These are phyloP conservation scores for Coniochaeta sp. DNA, from an alignment of 2,329 filamentous ascomycete genomes.

Conservation along the genomic window DNA sequence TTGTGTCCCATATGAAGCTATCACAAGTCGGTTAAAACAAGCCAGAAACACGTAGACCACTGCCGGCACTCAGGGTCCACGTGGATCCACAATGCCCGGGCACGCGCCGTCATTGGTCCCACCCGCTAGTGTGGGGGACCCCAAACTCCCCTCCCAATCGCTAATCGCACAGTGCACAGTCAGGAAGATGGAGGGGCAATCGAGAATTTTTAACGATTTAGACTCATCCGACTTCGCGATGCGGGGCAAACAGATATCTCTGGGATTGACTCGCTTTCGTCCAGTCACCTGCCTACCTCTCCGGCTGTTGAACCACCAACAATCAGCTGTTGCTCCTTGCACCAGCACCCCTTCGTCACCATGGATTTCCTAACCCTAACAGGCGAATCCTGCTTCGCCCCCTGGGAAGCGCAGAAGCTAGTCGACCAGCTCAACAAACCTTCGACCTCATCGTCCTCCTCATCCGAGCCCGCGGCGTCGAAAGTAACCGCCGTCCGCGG, in stretches of 20 bases:
- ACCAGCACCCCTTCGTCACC: slow-evolving; percentile 4
- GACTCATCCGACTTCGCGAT: background rate
- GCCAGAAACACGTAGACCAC: too few relatives aligned
- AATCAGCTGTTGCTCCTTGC: background rate
- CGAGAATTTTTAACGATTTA: background rate
- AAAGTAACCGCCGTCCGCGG: slow-evolving; percentile 43
- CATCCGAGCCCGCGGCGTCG: slow-evolving; percentile 25
- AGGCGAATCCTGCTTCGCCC: slow-evolving; percentile 41
- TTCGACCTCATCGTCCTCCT: too few relatives aligned
- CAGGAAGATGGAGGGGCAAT: background rate
- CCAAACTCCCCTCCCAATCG: background rate
- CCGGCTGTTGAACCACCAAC: background rate
- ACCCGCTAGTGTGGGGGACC: background rate
- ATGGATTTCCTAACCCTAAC: slow-evolving; percentile 21
- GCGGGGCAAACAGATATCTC: background rate
- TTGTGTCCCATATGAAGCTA: too few relatives aligned
- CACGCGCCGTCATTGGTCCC: background rate
- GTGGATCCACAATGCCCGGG: too few relatives aligned
- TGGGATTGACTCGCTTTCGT: too few relatives aligned
- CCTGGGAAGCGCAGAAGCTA: slow-evolving; percentile 37
- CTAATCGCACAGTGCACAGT: too few relatives aligned
- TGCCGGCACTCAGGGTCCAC: too few relatives aligned
- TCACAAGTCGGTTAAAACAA: too few relatives aligned
- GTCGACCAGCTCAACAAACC: slow-evolving; percentile 32
- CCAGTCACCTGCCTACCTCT: too few relatives aligned